These are phyloP conservation scores for Tolypocladium album DNA, from an alignment of 2,329 filamentous ascomycete species.

Conservation along the genomic window DNA sequence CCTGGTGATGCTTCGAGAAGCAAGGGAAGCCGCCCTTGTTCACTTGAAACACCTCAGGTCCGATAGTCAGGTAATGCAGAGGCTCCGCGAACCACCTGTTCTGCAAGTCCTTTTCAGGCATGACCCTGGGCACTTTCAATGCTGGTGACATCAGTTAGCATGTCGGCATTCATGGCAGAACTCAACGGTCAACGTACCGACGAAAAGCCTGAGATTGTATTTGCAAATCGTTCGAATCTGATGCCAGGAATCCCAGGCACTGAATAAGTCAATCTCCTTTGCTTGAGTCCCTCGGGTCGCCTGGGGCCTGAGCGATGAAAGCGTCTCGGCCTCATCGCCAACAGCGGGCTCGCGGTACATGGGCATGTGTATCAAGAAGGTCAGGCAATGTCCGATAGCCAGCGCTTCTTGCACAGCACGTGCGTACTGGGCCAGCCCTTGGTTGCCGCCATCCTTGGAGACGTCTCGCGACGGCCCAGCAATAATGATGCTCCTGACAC, in stretches of 20 bases:
- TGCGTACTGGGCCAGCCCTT: conserved; percentile 63
- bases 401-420: conserved; percentile 75
- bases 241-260: conserved; percentile 91
- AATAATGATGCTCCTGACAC: conserved; percentile 72
- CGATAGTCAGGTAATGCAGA: conserved; percentile 49
- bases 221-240: conserved; percentile 73
- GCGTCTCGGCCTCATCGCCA: conserved; percentile 39
- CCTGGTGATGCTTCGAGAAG: conserved; percentile 51
- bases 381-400: conserved; percentile 61
- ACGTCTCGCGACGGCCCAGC: conserved; percentile 62
- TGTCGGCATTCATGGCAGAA: background rate
- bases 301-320: conserved; percentile 33
- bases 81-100: conserved; percentile 62
- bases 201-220: conserved; percentile 69
- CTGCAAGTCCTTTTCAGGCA: conserved; percentile 51
- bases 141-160: conserved; percentile 22
- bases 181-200: conserved; percentile 53
- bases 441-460: conserved; percentile 35
- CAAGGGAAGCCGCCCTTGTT: conserved; percentile 53
- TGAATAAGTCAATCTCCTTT: conserved; percentile 57
- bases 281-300: conserved; percentile 14
- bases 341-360: conserved; percentile 66
- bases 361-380: conserved; percentile 69
- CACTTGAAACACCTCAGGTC: conserved; percentile 41
- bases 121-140: conserved; percentile 43